phyloP scores from a whole-genome alignment of 306 rosid species.

The Cyamopsis tetragonoloba region DNA sequence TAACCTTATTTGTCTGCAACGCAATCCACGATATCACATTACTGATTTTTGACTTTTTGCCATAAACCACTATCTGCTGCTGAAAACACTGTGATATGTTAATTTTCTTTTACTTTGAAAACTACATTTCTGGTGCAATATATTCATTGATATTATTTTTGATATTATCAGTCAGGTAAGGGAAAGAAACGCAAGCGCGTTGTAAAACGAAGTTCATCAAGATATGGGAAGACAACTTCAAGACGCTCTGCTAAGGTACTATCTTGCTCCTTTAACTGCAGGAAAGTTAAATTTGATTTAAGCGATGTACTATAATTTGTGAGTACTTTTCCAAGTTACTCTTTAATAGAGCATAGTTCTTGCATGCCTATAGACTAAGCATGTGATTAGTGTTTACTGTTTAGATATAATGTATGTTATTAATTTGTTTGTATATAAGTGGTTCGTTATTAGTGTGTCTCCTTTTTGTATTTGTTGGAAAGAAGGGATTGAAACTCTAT shows the following conservation, averaged over 20 bases:
- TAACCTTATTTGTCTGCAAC: no score
- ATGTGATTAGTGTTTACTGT: not conserved
- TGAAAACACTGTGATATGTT: conserved; percentile 5
- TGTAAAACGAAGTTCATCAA: conserved; percentile 52
- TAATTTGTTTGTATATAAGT: not conserved
- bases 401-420: not conserved
- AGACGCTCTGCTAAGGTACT: conserved; percentile 68
- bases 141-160: conserved; percentile 20
- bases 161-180: conserved; percentile 50
- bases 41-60: no score
- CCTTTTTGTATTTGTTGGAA: not conserved
- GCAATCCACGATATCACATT: no score
- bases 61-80: no score
- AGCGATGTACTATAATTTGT: not conserved
- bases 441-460: not conserved
- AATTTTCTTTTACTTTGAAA: not conserved
- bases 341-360: not conserved
- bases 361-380: not conserved
- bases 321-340: not conserved
- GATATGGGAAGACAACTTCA: conserved; percentile 48
- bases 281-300: conserved; percentile 9
- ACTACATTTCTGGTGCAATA: not conserved
- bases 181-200: conserved; percentile 71
- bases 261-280: conserved; percentile 19
- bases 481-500: not conserved